A percentile compares a stretch with the other conserved stretches of the same genome.
Conservation (phyloP, 345 rosid genomes). For the Ricinus communis region DNA sequence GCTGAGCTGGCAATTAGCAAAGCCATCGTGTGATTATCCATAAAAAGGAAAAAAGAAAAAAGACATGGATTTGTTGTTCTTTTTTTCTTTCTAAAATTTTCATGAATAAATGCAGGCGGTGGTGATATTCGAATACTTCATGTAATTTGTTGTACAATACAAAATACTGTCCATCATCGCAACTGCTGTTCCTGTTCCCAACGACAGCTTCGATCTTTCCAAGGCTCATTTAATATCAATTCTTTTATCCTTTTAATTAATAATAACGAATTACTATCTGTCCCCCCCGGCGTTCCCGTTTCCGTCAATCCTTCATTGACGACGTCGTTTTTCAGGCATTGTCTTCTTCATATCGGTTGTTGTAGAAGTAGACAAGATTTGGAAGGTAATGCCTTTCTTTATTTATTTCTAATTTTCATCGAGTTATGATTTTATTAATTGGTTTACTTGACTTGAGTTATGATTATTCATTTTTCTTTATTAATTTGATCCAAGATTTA, state of each 20-base stretch:
- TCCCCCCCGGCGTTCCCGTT: background rate
- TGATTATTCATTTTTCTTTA: background rate
- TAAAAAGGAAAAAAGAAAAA: too few relatives aligned
- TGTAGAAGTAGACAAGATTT: too few relatives aligned
- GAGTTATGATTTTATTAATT: too few relatives aligned
- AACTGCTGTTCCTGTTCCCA: too few relatives aligned
- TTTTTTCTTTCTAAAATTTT: too few relatives aligned
- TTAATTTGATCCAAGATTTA: background rate
- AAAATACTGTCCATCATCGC: too few relatives aligned
- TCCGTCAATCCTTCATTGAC: background rate
- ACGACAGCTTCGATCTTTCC: background rate
- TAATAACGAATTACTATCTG: background rate
- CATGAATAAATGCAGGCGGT: too few relatives aligned
- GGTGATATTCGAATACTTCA: too few relatives aligned
- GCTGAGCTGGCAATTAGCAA: background rate
- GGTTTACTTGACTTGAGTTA: background rate
- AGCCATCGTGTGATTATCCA: background rate
- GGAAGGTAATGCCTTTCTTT: background rate
- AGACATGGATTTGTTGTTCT: too few relatives aligned
- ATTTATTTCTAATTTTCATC: background rate
- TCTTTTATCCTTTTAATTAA: too few relatives aligned
- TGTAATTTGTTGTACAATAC: too few relatives aligned
- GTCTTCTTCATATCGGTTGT: too few relatives aligned
- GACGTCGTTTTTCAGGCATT: background rate
- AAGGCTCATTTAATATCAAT: conserved; percentile 3